Base-by-base conservation (phyloP, 2,329 filamentous ascomycete genomes). In the Pseudodiploospora longispora region DNA sequence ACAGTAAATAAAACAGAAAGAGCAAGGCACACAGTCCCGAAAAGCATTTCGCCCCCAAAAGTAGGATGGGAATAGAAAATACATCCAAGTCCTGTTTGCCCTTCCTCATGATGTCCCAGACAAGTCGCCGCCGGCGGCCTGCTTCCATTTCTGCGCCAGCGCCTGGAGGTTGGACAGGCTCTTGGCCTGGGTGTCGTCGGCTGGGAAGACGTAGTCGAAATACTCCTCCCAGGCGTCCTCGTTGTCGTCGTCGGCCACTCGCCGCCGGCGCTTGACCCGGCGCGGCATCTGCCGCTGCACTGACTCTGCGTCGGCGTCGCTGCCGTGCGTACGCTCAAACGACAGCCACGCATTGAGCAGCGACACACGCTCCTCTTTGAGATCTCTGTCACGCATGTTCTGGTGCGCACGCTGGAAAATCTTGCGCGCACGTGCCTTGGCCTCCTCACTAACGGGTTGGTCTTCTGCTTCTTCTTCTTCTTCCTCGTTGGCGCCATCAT, bases 131-230 rank as follows among this genome's bases (percentile, higher is more conserved):
- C 69, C 72, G 7, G 68, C 67, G 7, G 68, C 67, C 50, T 71
- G 76, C 72, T 95, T 95, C 88, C 91, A 97, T 54, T 82, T 80
- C 63, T 89, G 83, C 46, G 91, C 90, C 77, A 84, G 84, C 50
- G 87, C 83, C 68, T 96, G 70, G 62, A 97, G 72, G 61, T 85
- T 87, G 41, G 86, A 86, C 64, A 96, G 70, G 57, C 87, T 90
- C 53, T 85, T 85, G 44, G 85, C 84, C 60, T 87, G 84, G 68
- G 87, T 80, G 63, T 96, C 90, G 69, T 97, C 93, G 4, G 87
- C 89, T 1, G 93, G 93, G 79, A 98, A 98, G 31, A 98, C 80
- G 57, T 95, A 97, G 64, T 97, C 93, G 68, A 93, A 80, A 65
- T 95, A 97, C 69, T 98, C 93, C 74, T 98, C 61, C 70, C 88